Evolutionary conservation across 73 alveolate genomes (phyloP).

Genomic region (Tetrahymena malaccensis): DNA sequence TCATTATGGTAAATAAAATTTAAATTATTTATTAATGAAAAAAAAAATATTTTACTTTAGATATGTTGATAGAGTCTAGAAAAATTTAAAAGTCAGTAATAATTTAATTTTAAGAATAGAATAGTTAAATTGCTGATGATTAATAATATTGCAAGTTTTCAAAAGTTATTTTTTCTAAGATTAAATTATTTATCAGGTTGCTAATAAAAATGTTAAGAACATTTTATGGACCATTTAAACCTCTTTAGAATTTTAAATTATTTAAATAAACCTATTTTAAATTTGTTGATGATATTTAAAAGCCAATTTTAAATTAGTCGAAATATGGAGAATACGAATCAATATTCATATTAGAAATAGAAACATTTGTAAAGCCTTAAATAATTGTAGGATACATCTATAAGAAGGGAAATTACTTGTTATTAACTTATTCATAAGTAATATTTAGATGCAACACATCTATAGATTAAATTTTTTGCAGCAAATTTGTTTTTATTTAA

Average conservation of each 20-base stretch:
- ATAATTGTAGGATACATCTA: background rate
- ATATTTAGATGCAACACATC: background rate
- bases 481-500: background rate
- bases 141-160: background rate
- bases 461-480: background rate
- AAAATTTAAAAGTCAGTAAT: no score
- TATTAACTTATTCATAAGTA: background rate
- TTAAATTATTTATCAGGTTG: background rate
- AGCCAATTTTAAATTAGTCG: background rate
- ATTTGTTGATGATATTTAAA: background rate
- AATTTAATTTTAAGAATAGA: background rate
- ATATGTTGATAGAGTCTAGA: background rate
- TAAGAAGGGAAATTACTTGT: background rate
- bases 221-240: background rate
- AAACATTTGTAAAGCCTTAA: background rate
- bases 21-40: no score
- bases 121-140: background rate
- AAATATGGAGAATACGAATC: background rate
- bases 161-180: background rate
- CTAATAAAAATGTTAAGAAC: background rate
- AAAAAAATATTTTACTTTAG: background rate
- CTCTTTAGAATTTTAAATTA: background rate
- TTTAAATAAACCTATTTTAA: background rate
- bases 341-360: background rate
- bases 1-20: no score